phyloP scores from a whole-genome alignment of 176 grass and related monocot genomes.

The Phragmites australis region DNA sequence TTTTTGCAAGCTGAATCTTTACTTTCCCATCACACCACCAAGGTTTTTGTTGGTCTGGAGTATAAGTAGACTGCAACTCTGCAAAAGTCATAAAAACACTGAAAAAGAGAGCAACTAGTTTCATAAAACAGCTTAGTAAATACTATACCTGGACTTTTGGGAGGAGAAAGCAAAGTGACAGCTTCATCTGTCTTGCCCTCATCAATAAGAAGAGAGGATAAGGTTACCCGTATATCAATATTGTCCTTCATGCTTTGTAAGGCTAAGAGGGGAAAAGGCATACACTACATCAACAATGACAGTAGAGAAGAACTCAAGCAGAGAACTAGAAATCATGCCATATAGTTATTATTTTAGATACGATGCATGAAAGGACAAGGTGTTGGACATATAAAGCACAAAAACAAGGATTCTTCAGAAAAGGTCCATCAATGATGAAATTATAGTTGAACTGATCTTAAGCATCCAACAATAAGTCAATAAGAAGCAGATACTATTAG shows the following conservation, averaged over 20 bases:
- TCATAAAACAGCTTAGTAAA: neutral
- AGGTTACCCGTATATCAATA: constrained; percentile 63
- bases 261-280: constrained; percentile 42
- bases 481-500: neutral
- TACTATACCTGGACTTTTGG: constrained; percentile 48
- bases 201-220: constrained; percentile 71
- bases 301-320: constrained; percentile 9
- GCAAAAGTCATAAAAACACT: constrained; percentile 18
- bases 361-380: neutral
- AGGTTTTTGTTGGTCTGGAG: constrained; percentile 45
- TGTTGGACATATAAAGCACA: neutral
- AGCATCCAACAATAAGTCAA: constrained; percentile 1
- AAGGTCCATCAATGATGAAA: constrained; percentile 14
- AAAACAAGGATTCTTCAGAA: neutral
- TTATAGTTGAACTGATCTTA: neutral
- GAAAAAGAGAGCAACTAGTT: neutral
- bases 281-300: constrained; percentile 29
- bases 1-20: constrained; percentile 85
- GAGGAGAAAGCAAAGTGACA: constrained; percentile 74
- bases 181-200: constrained; percentile 66
- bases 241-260: constrained; percentile 65
- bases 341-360: neutral
- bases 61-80: constrained; percentile 40
- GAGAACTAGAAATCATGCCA: neutral
- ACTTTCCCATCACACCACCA: constrained; percentile 90